Evolutionary conservation across 495 filamentous ascomycete species (phyloP).

Genomic region (Penicillium maclennaniae): DNA sequence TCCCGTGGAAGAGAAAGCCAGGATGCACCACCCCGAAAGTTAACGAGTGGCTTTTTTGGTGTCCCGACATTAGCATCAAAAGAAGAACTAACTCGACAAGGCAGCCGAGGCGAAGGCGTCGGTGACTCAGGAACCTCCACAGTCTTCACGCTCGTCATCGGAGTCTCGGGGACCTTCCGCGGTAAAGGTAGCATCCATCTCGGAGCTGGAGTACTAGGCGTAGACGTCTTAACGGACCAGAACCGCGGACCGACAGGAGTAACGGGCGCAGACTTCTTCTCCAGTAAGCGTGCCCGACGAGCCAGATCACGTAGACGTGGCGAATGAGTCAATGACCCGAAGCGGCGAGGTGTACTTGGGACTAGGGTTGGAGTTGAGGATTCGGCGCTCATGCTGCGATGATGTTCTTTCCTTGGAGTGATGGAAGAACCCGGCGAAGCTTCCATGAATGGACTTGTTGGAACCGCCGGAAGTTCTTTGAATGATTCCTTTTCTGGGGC

Average conservation of each 20-base stretch:
- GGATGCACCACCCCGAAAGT: slow-evolving; percentile 24
- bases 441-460: neutral
- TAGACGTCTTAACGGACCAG: neutral
- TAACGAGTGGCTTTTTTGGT: slow-evolving; percentile 21
- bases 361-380: neutral
- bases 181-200: neutral
- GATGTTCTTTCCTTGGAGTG: slow-evolving; percentile 1
- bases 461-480: neutral
- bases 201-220: neutral
- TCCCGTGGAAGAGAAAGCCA: slow-evolving; percentile 23
- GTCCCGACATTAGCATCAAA: slow-evolving; percentile 17
- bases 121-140: neutral
- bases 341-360: neutral
- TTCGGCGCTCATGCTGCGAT: slow-evolving; percentile 24
- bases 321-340: slow-evolving; percentile 1
- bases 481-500: neutral
- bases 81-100: neutral
- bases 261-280: neutral
- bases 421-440: neutral
- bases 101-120: neutral
- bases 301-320: slow-evolving; percentile 8
- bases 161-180: neutral
- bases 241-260: neutral
- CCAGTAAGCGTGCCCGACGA: slow-evolving; percentile 8
- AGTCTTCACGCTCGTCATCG: neutral